Evolutionary conservation across 345 rosid species (phyloP).

Genomic region (Gossypioides kirkii): DNA sequence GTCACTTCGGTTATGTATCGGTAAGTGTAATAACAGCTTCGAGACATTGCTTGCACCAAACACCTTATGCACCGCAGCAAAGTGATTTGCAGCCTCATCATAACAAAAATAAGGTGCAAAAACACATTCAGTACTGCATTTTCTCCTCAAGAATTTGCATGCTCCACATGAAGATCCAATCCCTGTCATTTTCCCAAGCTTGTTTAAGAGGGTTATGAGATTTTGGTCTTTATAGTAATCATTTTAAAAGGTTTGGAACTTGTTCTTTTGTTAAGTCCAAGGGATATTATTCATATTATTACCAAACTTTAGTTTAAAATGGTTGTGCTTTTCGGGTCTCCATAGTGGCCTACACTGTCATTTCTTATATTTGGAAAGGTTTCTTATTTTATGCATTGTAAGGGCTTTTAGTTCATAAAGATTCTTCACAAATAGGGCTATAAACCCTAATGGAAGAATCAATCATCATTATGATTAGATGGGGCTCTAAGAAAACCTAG

Average conservation of each 20-base stretch:
- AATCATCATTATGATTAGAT: constrained; percentile 32
- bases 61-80: constrained; percentile 72
- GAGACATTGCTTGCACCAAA: constrained; percentile 81
- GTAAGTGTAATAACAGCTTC: constrained; percentile 53
- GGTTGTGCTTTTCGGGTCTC: constrained; percentile 46
- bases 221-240: constrained; percentile 39
- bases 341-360: constrained; percentile 57
- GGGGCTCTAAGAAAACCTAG: constrained; percentile 29
- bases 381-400: constrained; percentile 33
- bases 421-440: constrained; percentile 17
- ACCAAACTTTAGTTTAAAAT: constrained; percentile 30
- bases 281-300: constrained; percentile 24
- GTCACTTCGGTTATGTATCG: constrained; percentile 39
- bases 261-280: constrained; percentile 22
- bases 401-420: constrained; percentile 21
- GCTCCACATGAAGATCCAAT: constrained; percentile 79
- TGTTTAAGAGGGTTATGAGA: constrained; percentile 22
- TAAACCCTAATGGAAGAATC: constrained; percentile 17
- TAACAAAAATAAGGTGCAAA: constrained; percentile 74
- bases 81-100: constrained; percentile 58
- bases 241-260: constrained; percentile 13
- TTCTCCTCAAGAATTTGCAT: constrained; percentile 77
- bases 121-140: constrained; percentile 56
- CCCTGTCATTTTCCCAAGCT: constrained; percentile 56
- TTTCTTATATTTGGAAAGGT: constrained; percentile 43